Percentiles rank a stretch among this genome's conserved stretches.
Evolutionary conservation across 306 rosid genomes (phyloP).

Genomic region (Corylus americana): DNA sequence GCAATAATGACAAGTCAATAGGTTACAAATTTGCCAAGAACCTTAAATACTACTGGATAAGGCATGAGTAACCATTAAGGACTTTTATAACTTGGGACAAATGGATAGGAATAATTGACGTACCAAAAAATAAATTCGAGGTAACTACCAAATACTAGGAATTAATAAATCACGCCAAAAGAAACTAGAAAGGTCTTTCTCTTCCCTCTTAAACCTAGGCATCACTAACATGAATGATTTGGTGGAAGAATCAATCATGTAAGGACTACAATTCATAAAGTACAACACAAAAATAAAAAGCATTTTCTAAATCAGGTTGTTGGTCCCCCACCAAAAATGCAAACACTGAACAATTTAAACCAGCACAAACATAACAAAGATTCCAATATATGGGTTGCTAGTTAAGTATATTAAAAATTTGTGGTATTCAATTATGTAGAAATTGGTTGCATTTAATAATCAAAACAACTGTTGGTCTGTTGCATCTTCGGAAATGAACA

Average conservation of each 20-base stretch:
- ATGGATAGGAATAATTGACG: not conserved
- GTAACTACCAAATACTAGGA: not conserved
- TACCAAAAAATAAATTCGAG: not conserved
- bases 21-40: constrained; percentile 17
- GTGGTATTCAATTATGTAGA: not conserved
- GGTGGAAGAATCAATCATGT: not conserved
- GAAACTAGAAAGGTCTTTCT: not conserved
- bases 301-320: not conserved
- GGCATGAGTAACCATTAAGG: constrained; percentile 8
- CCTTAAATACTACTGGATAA: constrained; percentile 1
- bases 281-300: not conserved
- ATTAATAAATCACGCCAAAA: not conserved
- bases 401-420: not conserved
- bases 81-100: not conserved
- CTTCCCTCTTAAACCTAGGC: not conserved
- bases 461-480: not conserved
- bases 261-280: not conserved
- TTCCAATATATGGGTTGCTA: not conserved
- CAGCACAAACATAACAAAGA: not conserved
- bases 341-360: not conserved
- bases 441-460: not conserved
- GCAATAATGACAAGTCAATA: constrained; percentile 22
- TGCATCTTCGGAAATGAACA: not conserved
- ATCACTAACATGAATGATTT: not conserved
- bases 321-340: not conserved